Conservation (phyloP, 805 yeast species). For the Candida taoyuanica region DNA sequence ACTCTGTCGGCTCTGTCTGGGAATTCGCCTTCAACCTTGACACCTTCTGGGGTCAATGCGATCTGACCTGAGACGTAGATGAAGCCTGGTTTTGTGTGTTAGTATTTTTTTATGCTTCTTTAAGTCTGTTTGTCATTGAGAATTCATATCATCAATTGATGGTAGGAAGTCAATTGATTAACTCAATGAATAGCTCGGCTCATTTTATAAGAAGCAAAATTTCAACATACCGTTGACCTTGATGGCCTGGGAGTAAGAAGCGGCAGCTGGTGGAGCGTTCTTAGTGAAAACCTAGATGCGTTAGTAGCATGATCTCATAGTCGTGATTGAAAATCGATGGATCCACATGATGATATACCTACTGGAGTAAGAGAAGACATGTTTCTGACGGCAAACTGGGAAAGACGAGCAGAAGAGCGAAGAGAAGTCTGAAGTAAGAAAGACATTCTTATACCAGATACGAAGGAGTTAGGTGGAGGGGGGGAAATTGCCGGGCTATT, state of each 20-base stretch:
- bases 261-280: constrained; percentile 94
- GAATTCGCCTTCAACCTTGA: constrained; percentile 72
- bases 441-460: too few species aligned
- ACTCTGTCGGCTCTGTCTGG: constrained; percentile 76
- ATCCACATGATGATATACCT: too few species aligned
- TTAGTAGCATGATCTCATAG: too few species aligned
- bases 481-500: neutral
- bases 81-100: too few species aligned
- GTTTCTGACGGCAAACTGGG: constrained; percentile 24
- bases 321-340: too few species aligned
- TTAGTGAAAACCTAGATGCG: constrained; percentile 54
- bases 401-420: constrained; percentile 20
- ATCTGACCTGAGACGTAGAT: constrained; percentile 94
- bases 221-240: constrained; percentile 57
- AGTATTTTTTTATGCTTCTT: too few species aligned
- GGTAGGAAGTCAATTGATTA: neutral
- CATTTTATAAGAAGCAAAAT: too few species aligned
- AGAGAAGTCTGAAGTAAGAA: constrained; percentile 20
- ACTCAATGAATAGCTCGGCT: too few species aligned
- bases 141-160: neutral
- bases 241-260: constrained; percentile 93
- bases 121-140: too few species aligned
- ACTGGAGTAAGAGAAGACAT: constrained; percentile 35
- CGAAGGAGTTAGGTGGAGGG: too few species aligned
- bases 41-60: constrained; percentile 80